Base-by-base conservation (phyloP, 495 filamentous ascomycete species). In the Penicillium coprophilum region DNA sequence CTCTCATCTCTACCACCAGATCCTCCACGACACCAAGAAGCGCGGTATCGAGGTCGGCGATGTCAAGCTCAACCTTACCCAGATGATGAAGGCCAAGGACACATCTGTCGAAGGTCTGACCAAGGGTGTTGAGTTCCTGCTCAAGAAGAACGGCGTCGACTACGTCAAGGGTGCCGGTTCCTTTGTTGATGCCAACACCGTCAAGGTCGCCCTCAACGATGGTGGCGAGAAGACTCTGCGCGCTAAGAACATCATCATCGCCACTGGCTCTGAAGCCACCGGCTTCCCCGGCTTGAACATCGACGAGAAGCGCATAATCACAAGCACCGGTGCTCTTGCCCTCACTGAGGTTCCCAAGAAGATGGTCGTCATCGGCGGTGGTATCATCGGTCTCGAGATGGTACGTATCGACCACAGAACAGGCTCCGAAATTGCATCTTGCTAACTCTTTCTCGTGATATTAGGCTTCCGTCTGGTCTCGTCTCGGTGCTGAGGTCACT, bases 301-400 rank as follows among this genome's bases (percentile, higher is more conserved):
- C 65, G 95, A 98, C 66, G 94, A 98, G 84, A 89, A 96, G 86
- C 88, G 88, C 77, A 89, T 98, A 65, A 81, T 98, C 69, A 96
- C 92, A 60, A 96, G 90, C 79, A 97, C 94, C 40, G 94, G 94
- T 62, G 94, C 94, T 63, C 87, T 98, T 68, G 80, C 90, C 20
- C 81, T 98, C 43, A 77, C 88, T 60, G 81, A 95, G 80, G 89
- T 97, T 30, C 94, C 94, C 43, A 91, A 97, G 85, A 95, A 92
- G 82, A 88, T 98, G 91, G 78, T 93, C 58, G 94, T 98, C 60
- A 97, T 98, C 65, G 94, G 94, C 61, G 94, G 94, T 71, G 94
- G 94, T 72, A 98, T 98, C 72, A 98, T 98, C 68, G 94, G 94
- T 71, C 84, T 98, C 36, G 94, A 98, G 79, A 97, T 98, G 94